Evolutionary conservation across 2,329 filamentous ascomycete species (phyloP).

Genomic region (Hortaea sp.): DNA sequence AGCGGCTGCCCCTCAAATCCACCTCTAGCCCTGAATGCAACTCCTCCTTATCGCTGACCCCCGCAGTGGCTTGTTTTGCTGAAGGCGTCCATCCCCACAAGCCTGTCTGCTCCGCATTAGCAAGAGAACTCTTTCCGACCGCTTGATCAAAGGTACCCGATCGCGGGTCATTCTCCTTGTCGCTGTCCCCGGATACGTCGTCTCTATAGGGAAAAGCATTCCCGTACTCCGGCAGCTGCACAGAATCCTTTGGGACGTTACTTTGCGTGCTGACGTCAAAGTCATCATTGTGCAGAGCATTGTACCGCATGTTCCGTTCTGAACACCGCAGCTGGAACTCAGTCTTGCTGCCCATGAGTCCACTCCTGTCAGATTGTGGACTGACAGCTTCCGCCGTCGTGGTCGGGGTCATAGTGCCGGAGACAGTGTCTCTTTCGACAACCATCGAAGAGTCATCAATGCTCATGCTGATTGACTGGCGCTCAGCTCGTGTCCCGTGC

Average conservation of each 20-base stretch:
- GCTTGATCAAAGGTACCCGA: neutral
- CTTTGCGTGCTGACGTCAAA: neutral
- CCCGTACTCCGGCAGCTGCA: neutral
- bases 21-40: neutral
- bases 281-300: conserved; percentile 9
- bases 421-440: neutral
- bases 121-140: neutral
- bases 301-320: conserved; percentile 19
- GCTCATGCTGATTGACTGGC: neutral
- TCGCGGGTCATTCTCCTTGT: neutral
- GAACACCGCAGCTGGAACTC: conserved; percentile 17
- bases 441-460: neutral
- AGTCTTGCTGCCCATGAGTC: conserved; percentile 14
- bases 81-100: neutral
- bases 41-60: neutral
- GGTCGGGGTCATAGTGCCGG: neutral
- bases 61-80: neutral
- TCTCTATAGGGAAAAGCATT: neutral
- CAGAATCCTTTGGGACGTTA: neutral
- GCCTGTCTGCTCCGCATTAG: neutral
- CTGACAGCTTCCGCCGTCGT: neutral
- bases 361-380: neutral
- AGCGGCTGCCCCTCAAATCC: neutral
- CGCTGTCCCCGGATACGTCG: neutral
- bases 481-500: neutral